Evolutionary conservation across 2,329 filamentous ascomycete genomes (phyloP), one percentile per base, ranked within the genome.

Genomic region (Microsporum ferrugineum): DNA sequence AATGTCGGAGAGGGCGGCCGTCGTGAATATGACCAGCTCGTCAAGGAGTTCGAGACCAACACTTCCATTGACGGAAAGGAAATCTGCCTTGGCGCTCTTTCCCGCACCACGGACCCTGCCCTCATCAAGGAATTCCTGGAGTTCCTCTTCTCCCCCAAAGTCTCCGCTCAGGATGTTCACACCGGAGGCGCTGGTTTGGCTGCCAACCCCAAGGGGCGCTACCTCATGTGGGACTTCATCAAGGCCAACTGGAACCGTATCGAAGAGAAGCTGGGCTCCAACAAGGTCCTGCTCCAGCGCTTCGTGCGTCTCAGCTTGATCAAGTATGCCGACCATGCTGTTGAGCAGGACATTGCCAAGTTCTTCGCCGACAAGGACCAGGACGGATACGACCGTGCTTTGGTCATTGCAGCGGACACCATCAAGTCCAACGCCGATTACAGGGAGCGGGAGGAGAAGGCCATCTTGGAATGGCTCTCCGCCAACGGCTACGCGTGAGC

Each of bases 281-380:
- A 96, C 76, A 88, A 90, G 65, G 87, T 96, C 34, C 84, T 96
- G 2, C 79, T 96, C 14, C 92, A 99, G 76, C 86, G 92, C 56
- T 96, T 95, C 76, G 77, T 99, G 68, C 86, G 88, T 67, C 79
- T 88, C 66, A 85, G 85, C 51, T 77, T 99, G 66, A 84, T 84
- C 69, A 88, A 88, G 71, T 97, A 95, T 72, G 84, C 88, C 2
- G 86, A 90, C 67, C 76, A 79, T 12, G 81, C 82, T 64, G 80
- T 84, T 14, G 82, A 89, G 64, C 80, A 84, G 65, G 90, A 96
- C 60, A 94, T 99, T 68, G 80, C 86, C 57, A 73, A 76, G 2
- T 99, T 99, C 80, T 99, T 97, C 79, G 80, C 83, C 68, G 82
- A 83, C 68, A 95, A 92, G 79, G 89, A 97, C 70, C 92, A 88